Base-by-base conservation (phyloP, 331 rosid genomes). In the Ulmus americana region DNA sequence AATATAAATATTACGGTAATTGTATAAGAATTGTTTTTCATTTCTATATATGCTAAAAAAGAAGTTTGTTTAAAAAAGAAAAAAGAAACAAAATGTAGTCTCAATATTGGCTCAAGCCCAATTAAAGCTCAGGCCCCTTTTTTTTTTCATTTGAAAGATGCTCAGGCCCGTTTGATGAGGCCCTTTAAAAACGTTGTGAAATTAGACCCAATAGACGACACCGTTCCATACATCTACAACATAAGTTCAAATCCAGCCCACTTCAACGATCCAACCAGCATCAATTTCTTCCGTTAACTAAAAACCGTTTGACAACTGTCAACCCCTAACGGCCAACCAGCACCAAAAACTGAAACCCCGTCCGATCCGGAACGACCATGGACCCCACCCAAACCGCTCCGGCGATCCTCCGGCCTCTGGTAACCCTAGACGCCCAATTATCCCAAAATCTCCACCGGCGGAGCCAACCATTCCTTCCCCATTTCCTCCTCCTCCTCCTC, bases 371-470 rank as follows among this genome's bases (percentile, higher is more conserved):
- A 3, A 40, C 68, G 8, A 6, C 20, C 10, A 6, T 39, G 49
- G 8, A 4, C 16, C 8, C 42, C 55, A 6, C 62, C 18, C 14
- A 46, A 45, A 6, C 6, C 4, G 7, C 45, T 13, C 54, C 66
- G 16, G 12, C 59, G 0, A 16, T 82, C 49, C 74, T 77, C 81
- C 65, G 74, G 63, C 80, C 51, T 35, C 40, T 90, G 18, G 8
- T 71, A 14, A 39, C 47, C 50, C 0, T 83, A 1, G 92, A 87
- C 80, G 6, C 72, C 45, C 6, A n/a, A 7, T 10, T 81, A 49
- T 85, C 97, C 13, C 64, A 6, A 14, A 46, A 52, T 42, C 75
- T 90, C 74, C 86, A 85, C 63, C 55, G 47, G 8, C 60, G 70
- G 9, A 59, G 76, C 4, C 59, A 48, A 12, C 82, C 87, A 42